Evolutionary conservation across 768 basidiomycete genomes (phyloP), one percentile per base, ranked within the genome.

Genomic region (Lentinula sp.): DNA sequence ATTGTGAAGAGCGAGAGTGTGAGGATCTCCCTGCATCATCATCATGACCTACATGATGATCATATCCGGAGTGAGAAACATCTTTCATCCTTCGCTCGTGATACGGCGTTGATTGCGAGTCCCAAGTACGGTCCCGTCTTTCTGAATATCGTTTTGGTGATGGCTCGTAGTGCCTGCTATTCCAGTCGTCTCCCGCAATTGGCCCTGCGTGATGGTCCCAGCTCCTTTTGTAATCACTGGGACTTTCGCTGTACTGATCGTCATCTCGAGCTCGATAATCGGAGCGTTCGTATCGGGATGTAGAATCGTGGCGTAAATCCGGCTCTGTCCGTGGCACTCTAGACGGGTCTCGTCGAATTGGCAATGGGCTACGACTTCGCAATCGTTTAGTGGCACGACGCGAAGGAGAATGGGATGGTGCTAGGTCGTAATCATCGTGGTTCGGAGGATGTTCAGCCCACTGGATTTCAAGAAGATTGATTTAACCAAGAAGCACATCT

Each of bases 361-460:
- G 2, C 9, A 48, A 28, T 35, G 53, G 37, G 23, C 34, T 35
- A 7, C 18, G 53, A 13, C 53, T 35, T 35, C 53, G 23, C 1
- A 40, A 56, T 23, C 55, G 55, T 10, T 42, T 21, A 23, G 46
- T 18, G 40, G 13, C 21, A 6, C 28, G 37, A 21, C 23, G n/a
- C 21, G 4, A 35, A 40, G 35, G 9, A 23, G 39, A 16, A 39
- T 35, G 11, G 5, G 53, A 13, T 34, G 35, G 34, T 13, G 16
- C 8, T 18, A 11, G 6, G 10, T 40, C 6, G 16, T 43, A 8
- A 15, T 11, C 16, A 35, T 46, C 84, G 15, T 86, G 80, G 42
- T 87, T 89, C 4, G 90, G 91, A 62, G 90, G 90, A 67, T 87
- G 86, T 72, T 90, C 91, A 49, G 88, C 87, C 88, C 88, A 90